Evolutionary conservation across 2,329 filamentous ascomycete genomes (phyloP), one percentile per base, ranked within the genome.

Genomic region (Dactylellina sp.): DNA sequence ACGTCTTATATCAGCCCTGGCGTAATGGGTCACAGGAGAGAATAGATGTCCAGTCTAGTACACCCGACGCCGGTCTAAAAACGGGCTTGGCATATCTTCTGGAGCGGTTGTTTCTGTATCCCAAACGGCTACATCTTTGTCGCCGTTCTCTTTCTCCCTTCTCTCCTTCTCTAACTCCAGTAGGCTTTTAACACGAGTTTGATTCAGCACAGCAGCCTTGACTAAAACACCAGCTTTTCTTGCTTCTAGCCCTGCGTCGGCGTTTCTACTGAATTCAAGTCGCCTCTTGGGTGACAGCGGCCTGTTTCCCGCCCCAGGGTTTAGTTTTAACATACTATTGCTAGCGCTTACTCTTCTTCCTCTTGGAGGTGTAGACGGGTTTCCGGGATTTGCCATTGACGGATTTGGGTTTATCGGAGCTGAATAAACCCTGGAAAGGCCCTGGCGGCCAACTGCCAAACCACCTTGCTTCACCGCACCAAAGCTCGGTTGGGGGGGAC

Each of bases 81-180:
- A 72, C 1, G 68, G 68, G 24, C 68, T 72, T 16, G 68, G 68
- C 60, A 72, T 72, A 16, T 72, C 61, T 2, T 56, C 49, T 56
- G 61, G 49, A 14, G 32, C 42, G 20, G 53, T 62, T 12, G 39
- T 61, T 16, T 56, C 53, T 1, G 12, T 14, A 18, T 65, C 47
- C 68, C 68, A 72, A 2, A 60, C 18, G 20, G 68, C 59, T 7
- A 64, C 66, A 18, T 61, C 68, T 18, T 61, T 37, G 35, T 39
- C 42, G 12, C 22, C 32, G 20, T 72, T 72, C 12, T 55, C 60
- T 20, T 65, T 72, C 46, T 72, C 68, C 28, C 49, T 37, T 35
- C 24, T 65, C 25, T 65, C 60, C 40, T 65, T 65, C 9, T 72
- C 44, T 18, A 60, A 7, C 11, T 55, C 53, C 12, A 65, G 22